Percentiles rank a stretch among this genome's conserved stretches.
Evolutionary conservation across 495 filamentous ascomycete genomes (phyloP).

Genomic region (Aspergillus leporis): DNA sequence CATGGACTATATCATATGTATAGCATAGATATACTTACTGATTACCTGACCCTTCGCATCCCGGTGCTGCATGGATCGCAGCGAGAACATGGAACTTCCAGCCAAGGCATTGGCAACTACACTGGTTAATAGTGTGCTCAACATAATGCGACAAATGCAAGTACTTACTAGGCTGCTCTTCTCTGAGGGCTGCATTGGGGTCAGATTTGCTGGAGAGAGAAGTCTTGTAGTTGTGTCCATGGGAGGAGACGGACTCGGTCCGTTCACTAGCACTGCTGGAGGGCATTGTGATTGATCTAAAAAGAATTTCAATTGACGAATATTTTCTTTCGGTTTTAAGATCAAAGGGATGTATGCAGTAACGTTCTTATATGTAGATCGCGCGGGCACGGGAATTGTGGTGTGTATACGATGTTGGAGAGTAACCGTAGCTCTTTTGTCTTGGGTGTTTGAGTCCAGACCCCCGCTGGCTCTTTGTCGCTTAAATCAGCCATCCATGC

Average conservation of each 20-base stretch:
- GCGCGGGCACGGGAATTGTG: no score
- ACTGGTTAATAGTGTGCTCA: conserved; percentile 6
- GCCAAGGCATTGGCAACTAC: conserved; percentile 10
- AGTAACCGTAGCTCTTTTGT: no score
- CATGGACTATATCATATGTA: conserved; percentile 24
- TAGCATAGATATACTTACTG: conserved; percentile 58
- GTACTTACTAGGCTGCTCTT: conserved; percentile 78
- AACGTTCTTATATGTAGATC: no score
- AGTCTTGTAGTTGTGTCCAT: conserved; percentile 51
- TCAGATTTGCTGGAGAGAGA: conserved; percentile 74
- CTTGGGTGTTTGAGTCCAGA: not conserved
- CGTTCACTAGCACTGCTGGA: conserved; percentile 29
- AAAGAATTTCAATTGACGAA: no score
- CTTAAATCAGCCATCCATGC: not conserved
- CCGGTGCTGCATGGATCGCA: conserved; percentile 73
- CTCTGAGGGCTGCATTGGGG: conserved; percentile 81
- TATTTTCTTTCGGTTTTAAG: no score
- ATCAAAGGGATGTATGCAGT: no score
- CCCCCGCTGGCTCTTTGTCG: not conserved
- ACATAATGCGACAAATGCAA: not conserved
- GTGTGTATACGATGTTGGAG: no score
- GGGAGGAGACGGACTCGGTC: conserved; percentile 29
- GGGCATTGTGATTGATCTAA: conserved; percentile 24
- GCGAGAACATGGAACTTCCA: conserved; percentile 40
- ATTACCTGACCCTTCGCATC: conserved; percentile 83